Evolutionary conservation across 176 grass and related monocot species (phyloP), one percentile per base, ranked within the genome.

Genomic region (Avena atlantica): DNA sequence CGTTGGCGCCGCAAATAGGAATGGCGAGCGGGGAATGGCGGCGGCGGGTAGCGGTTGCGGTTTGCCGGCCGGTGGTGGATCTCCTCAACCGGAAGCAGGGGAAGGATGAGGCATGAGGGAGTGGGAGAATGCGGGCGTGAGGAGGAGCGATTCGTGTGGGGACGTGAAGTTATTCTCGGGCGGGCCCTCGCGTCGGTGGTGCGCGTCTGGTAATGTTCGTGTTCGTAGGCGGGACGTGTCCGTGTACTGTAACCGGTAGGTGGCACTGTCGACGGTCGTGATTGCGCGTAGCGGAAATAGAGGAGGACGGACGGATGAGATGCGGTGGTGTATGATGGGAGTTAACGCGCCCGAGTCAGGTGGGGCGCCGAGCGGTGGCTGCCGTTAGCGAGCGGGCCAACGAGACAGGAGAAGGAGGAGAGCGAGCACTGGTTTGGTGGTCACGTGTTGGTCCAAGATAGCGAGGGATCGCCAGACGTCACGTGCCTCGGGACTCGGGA

Each of bases 91-190:
- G 2, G 67, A 19, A 55, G 78, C 66, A 24, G 66, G 47, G 49
- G 47, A 55, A 74, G 76, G 34, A 1, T 34, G 40, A 6, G 5
- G 5, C 6, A 42, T 6, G 40, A 42, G 5, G 24, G 20, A 68
- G 78, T 80, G 73, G 62, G 79, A 85, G 49, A 6, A 79, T n/a
- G 82, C 73, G 70, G 73, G 68, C 4, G 69, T 27, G 73, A 90
- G 80, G 80, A 52, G 72, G 68, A 84, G 75, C 85, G 76, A 84
- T 74, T 80, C 36, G 85, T 75, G 85, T 91, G 85, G 81, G 85
- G 75, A 20, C 69, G 89, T 75, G 81, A 74, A 60, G 85, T 91
- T 91, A 91, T 91, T 91, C 87, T 84, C 52, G 55, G 55, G 55
- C 81, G 75, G 85, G 85, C 56, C 11, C 78, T 42, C 66, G 85